These are phyloP conservation scores for Lactarius evosmus DNA, from an alignment of 768 basidiomycete species.

Conservation along the genomic window DNA sequence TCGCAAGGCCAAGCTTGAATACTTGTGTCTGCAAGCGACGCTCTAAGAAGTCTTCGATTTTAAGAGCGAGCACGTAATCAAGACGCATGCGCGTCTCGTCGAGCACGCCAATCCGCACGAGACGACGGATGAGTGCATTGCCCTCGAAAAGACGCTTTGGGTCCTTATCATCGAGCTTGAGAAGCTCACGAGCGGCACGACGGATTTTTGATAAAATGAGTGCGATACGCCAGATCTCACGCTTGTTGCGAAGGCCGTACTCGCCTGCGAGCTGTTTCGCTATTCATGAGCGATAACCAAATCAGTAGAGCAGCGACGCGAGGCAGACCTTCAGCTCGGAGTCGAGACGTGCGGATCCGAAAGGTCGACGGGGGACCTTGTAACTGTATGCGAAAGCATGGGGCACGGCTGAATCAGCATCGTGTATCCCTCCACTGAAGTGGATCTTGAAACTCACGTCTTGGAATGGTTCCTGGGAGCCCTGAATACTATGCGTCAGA, in stretches of 20 bases:
- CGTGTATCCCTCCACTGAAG: slow-evolving; percentile 58
- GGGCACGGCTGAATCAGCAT: slow-evolving; percentile 69
- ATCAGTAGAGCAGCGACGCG: neutral
- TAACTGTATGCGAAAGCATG: slow-evolving; percentile 63
- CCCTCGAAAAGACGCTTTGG: slow-evolving; percentile 99
- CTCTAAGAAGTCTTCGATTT: slow-evolving; percentile 99
- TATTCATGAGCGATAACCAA: neutral
- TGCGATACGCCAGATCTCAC: slow-evolving; percentile 99
- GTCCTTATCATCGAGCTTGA: slow-evolving; percentile 99
- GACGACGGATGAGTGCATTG: slow-evolving; percentile 92
- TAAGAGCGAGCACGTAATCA: slow-evolving; percentile 99
- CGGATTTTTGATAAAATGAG: slow-evolving; percentile 99
- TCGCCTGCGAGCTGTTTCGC: slow-evolving; percentile 88
- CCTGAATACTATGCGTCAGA: slow-evolving; percentile 44
- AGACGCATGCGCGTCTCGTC: slow-evolving; percentile 99
- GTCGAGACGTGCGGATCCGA: slow-evolving; percentile 97
- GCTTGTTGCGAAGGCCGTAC: slow-evolving; percentile 99
- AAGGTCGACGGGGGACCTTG: slow-evolving; percentile 98
- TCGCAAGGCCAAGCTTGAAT: slow-evolving; percentile 97
- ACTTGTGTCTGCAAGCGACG: slow-evolving; percentile 98
- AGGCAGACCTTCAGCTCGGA: slow-evolving; percentile 88
- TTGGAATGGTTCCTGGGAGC: slow-evolving; percentile 91
- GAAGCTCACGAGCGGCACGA: slow-evolving; percentile 99
- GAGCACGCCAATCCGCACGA: slow-evolving; percentile 99
- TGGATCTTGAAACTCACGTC: slow-evolving; percentile 88